Base-by-base conservation (phyloP, 306 rosid genomes). In the Lagenaria siceraria region DNA sequence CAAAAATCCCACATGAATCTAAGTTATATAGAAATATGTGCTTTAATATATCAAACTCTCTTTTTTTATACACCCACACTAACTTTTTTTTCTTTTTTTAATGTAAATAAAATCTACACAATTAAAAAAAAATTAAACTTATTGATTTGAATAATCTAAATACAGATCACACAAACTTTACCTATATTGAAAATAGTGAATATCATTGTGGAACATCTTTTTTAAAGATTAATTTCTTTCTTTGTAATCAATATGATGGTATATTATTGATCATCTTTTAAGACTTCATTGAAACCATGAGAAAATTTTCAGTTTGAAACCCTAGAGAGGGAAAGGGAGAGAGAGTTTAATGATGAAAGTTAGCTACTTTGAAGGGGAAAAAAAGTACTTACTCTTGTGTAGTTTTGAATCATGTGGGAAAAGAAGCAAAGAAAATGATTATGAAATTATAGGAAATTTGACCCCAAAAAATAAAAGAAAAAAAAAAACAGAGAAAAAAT, bases 361-460 rank as follows among this genome's bases (percentile, higher is more conserved):
- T 53, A 4, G 46, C n/a, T 74, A 53, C 19, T 73, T 51, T 48
- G 60, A 46, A 27, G 24, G 54, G 19, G 15, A 12, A 40, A 40
- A 35, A 40, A 40, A 36, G 48, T 77, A 80, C 78, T 77, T 61
- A 58, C 4, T 79, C 63, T 79, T 66, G 61, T 4, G 8, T 79
- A 21, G 48, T 72, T 77, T 68, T 69, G 18, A 29, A 27, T 5
- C 49, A 18, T 51, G 61, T 25, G 24, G 81, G 78, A 53, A 76
- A 56, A 75, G 68, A 84, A 51, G 64, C 14, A 77, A 18, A 78
- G 55, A 27, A 38, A 66, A 91, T 88, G 88, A 86, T 90, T 81
- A 79, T 70, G 72, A 78, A 86, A 89, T 87, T 81, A 91, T 82
- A 80, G 51, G 69, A 62, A 88, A 79, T 78, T 81, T 82, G 78